Conservation (phyloP, 257 asterid genomes). For the Penstemon eatonii region DNA sequence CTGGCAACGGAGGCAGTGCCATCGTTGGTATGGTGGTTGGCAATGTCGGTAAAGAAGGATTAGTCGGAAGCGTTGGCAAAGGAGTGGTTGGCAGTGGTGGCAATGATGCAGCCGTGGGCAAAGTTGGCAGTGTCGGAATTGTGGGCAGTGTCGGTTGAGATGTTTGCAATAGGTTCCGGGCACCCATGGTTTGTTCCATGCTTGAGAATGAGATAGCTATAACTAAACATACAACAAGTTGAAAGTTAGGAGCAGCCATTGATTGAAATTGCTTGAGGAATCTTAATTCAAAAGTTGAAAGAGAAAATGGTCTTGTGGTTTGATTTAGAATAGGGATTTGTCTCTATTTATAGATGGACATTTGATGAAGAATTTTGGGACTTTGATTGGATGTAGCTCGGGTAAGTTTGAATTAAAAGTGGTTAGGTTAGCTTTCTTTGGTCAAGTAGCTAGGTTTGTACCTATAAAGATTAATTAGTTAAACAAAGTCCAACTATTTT, state of each 20-base stretch:
- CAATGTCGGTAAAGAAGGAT: conserved; percentile 23
- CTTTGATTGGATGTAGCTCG: conserved; percentile 18
- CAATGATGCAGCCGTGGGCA: conserved; percentile 3
- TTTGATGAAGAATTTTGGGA: neutral
- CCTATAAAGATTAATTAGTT: no score
- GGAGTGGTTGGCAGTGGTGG: conserved; percentile 26
- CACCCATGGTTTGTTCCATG: conserved; percentile 17
- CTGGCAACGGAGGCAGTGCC: conserved; percentile 25
- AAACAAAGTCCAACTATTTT: no score
- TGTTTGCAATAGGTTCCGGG: conserved; percentile 26
- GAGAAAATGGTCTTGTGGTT: neutral
- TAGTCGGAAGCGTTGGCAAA: conserved; percentile 20
- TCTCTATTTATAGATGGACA: conserved; percentile 18
- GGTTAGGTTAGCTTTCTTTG: conserved; percentile 11
- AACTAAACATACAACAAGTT: neutral
- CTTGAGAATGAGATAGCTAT: conserved; percentile 22
- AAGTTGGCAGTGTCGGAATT: conserved; percentile 17
- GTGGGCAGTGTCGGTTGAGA: conserved; percentile 25
- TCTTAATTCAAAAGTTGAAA: neutral
- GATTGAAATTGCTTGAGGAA: neutral
- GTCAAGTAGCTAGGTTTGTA: no score
- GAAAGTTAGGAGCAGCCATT: conserved; percentile 22
- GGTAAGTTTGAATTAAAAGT: conserved; percentile 15
- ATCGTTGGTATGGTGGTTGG: conserved; percentile 35
- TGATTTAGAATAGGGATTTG: neutral